Base-by-base conservation (phyloP, 352 stramenopile genomes). In the Phytophthora foliorum region DNA sequence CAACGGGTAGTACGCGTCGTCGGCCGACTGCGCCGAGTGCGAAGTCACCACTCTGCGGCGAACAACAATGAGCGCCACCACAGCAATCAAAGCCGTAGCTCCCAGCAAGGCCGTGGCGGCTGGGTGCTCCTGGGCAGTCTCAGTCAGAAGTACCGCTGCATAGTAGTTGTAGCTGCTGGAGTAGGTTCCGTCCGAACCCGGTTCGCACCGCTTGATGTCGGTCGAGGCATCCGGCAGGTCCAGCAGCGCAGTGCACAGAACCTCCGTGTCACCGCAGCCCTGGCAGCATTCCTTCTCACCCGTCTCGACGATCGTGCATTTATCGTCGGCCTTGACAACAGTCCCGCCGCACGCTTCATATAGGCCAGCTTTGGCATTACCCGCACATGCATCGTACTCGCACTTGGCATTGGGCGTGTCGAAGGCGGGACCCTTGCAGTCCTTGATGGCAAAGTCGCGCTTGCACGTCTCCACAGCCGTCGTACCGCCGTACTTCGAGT, bases 1-100 rank as follows among this genome's bases (percentile, higher is more conserved):
- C 44, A 91, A 70, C 25, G 83, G 81, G 41, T 90, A 89, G 62
- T 90, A 89, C 22, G 80, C 83, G 41, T 90, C 81, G 11, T 89
- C 78, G 7, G 39, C 54, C n/a, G 63, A 57, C 14, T 65, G 45
- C 2, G 70, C 59, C 14, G 45, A 68, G 17, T 65, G 53, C 10
- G 44, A 57, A 16, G 64, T 46, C 6, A 52, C 49, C 6, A 70
- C 63, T 10, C 51, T 49, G 41, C 71, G 74, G 19, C 74, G 81
- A 51, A 88, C 81, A 38, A 86, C 79, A 45, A 91, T 71, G 7
- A 91, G 62, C 21, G 81, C 77, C 29, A 89, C 75, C 8, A 89
- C 63, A 19, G 75, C 81, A 3, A 91, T 71, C 38, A 90, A 36
- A 4, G 75, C 69, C 19, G 69, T 89, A 6, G 52, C 72, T 17